Conservation (phyloP, 1,284 basidiomycete species). For the Ustilago vetiveriae region DNA sequence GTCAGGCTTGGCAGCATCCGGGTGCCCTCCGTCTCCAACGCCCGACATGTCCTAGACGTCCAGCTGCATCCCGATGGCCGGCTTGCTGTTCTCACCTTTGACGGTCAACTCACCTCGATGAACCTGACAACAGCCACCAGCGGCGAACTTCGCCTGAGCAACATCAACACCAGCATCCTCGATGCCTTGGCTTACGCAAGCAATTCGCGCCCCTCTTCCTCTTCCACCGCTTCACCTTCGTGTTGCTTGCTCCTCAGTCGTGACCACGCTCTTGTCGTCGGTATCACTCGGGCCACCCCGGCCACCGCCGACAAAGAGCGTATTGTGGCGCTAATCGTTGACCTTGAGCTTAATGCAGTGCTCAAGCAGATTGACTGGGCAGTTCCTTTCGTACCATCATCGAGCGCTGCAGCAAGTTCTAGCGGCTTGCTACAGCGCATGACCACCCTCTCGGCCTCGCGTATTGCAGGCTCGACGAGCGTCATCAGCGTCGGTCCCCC, state of each 20-base stretch:
- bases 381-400: constrained; percentile 21
- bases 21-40: constrained; percentile 8
- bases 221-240: constrained; percentile 24
- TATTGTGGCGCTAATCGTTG: constrained; percentile 32
- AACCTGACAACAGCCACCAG: constrained; percentile 10
- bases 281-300: constrained; percentile 15
- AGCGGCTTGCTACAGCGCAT: constrained; percentile 21
- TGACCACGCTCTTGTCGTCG: constrained; percentile 38
- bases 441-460: constrained; percentile 30
- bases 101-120: constrained; percentile 27
- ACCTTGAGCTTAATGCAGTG: constrained; percentile 39
- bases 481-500: constrained; percentile 33
- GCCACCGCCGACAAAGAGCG: constrained; percentile 34
- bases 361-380: constrained; percentile 42
- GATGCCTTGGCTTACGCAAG: constrained; percentile 19
- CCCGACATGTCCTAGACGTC: constrained; percentile 26
- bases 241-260: constrained; percentile 37
- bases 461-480: constrained; percentile 42
- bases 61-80: constrained; percentile 38
- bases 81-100: constrained; percentile 15
- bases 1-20: constrained; percentile 23
- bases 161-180: constrained; percentile 6
- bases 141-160: constrained; percentile 23
- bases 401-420: constrained; percentile 9
- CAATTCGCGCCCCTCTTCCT: constrained; percentile 21